These are phyloP conservation scores for Carex parvula DNA, from an alignment of 176 grass and related monocot species.

Conservation along the genomic window DNA sequence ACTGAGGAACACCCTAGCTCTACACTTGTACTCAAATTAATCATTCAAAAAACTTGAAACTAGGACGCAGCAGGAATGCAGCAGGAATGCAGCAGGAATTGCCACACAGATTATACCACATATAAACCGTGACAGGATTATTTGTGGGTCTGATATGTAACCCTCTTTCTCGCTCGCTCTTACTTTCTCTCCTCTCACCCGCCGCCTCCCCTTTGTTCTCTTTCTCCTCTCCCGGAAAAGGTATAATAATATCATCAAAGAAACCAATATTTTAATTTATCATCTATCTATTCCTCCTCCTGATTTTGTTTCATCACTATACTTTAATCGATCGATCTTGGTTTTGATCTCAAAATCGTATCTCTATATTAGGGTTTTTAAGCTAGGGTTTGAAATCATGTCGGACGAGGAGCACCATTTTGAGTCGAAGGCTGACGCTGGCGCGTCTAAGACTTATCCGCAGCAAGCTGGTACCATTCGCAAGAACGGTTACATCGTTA, in stretches of 20 bases:
- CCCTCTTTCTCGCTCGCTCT: neutral
- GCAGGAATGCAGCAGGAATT: neutral
- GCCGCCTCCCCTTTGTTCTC: neutral
- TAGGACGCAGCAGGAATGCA: neutral
- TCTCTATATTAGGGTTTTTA: neutral
- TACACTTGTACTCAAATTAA: neutral
- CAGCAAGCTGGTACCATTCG: conserved; percentile 95
- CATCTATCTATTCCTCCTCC: neutral
- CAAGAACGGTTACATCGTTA: conserved; percentile 83
- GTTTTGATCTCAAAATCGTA: neutral
- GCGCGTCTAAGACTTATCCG: conserved; percentile 90
- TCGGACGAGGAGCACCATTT: conserved; percentile 96
- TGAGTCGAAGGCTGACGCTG: conserved; percentile 85
- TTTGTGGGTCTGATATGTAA: neutral
- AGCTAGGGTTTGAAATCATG: conserved; percentile 35
- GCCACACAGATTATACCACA: neutral
- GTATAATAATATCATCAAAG: neutral
- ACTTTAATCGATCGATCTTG: neutral
- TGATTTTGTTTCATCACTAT: neutral
- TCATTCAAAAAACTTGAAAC: neutral
- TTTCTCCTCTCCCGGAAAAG: neutral
- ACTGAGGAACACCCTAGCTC: no score
- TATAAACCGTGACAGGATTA: neutral
- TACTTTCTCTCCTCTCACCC: neutral
- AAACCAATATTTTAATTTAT: no score